Evolutionary conservation across 176 grass and related monocot species (phyloP), one percentile per base, ranked within the genome.

Genomic region (Puccinellia tenuiflora): DNA sequence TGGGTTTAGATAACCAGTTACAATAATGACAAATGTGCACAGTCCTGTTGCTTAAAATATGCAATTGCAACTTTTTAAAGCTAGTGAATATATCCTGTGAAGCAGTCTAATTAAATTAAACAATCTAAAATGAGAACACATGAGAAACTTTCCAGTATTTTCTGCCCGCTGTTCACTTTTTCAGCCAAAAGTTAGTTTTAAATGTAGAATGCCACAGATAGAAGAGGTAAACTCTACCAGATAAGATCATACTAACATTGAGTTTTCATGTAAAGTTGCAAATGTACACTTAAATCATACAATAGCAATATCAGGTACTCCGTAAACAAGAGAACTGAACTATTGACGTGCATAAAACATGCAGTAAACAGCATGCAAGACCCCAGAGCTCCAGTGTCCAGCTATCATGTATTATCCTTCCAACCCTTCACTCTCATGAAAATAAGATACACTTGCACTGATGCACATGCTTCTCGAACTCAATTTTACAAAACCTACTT

Each of bases 11-110:
- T 76, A 80, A 86, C 51, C n/a, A 16, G 57, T 89, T 88, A 77
- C 28, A 87, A 24, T 80, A 89, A 83, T 76, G 68, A 63, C 43
- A 83, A 86, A 91, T 78, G 68, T 86, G 81, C 76, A 85, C 82
- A 55, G 21, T 43, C 34, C 66, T 78, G 81, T 87, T 87, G 79
- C 47, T 83, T 89, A 65, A 71, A 54, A 77, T 89, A 65, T 79
- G 87, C 51, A 69, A 79, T 59, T 81, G 48, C 20, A 69, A 37
- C 50, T 82, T 90, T 85, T 78, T 40, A 79, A 88, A 81, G 73
- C 30, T 75, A 83, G 50, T 73, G 83, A 86, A 95, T 70, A 57
- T 79, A 85, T 85, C 68, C 80, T 24, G 56, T 86, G 61, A 88
- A 91, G 68, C 13, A 76, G 51, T 57, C 21, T 47, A 77, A 72